Evolutionary conservation across 176 grass and related monocot genomes (phyloP).

Genomic region (Ensete ventricosum): DNA sequence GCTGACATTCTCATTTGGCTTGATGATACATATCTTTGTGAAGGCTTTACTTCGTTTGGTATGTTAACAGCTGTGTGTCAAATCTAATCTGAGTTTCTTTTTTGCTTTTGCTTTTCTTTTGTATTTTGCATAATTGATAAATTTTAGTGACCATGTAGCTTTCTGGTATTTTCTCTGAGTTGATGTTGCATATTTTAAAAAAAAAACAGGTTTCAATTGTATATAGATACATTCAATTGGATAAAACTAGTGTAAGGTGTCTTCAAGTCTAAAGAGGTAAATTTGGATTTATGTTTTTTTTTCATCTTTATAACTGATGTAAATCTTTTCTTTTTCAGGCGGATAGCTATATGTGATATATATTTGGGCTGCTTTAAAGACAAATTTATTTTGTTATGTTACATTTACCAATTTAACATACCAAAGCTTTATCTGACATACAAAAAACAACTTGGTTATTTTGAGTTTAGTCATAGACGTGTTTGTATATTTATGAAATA

Average conservation of each 20-base stretch:
- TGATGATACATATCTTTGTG: background rate
- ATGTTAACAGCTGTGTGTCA: background rate
- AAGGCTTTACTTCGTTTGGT: background rate
- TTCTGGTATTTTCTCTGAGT: background rate
- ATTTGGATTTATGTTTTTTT: background rate
- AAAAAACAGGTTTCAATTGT: too few species aligned
- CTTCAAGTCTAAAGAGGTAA: too few species aligned
- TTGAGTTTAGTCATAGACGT: background rate
- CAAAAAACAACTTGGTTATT: background rate
- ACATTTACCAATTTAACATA: background rate
- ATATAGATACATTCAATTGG: too few species aligned
- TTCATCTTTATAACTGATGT: background rate
- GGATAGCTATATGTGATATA: background rate
- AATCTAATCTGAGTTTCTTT: background rate
- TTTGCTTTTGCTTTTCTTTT: background rate
- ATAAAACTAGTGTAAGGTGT: too few species aligned
- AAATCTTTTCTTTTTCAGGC: background rate
- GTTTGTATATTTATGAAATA: background rate
- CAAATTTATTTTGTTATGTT: background rate
- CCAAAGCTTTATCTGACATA: background rate
- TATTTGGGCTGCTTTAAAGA: background rate
- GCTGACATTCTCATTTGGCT: background rate
- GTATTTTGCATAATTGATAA: too few species aligned
- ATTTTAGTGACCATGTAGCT: background rate
- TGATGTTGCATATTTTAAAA: too few species aligned